phyloP scores from a whole-genome alignment of 2,329 filamentous ascomycete genomes.

The Phaeosphaeriaceae sp. region DNA sequence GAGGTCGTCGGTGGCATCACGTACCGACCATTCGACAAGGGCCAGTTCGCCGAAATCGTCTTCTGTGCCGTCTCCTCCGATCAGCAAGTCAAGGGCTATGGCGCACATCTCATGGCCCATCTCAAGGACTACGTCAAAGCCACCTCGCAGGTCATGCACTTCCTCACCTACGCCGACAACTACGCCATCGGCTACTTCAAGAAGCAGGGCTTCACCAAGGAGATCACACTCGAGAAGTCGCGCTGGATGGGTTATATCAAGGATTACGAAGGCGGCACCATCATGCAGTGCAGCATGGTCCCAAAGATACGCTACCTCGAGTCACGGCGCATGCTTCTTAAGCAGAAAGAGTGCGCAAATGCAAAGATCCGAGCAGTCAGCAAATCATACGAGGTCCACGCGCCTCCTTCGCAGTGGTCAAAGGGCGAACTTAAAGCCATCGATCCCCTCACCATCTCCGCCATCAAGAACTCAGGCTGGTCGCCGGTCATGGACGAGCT shows the following conservation, averaged over 20 bases:
- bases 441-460: constrained; percentile 84
- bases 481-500: constrained; percentile 97
- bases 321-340: constrained; percentile 89
- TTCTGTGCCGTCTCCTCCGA: constrained; percentile 98
- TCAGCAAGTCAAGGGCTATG: constrained; percentile 98
- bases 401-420: constrained; percentile 86
- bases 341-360: constrained; percentile 94
- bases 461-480: constrained; percentile 92
- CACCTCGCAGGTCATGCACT: constrained; percentile 96
- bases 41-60: constrained; percentile 96
- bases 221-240: constrained; percentile 88
- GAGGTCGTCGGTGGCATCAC: constrained; percentile 97
- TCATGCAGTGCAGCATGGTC: constrained; percentile 99
- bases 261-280: constrained; percentile 97
- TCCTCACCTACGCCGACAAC: constrained; percentile 97
- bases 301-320: constrained; percentile 95
- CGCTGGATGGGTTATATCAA: constrained; percentile 99
- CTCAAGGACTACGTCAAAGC: constrained; percentile 98
- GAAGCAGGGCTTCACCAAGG: constrained; percentile 98
- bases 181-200: constrained; percentile 99
- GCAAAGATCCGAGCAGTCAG: constrained; percentile 94
- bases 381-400: constrained; percentile 86
- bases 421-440: constrained; percentile 71
- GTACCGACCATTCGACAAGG: constrained; percentile 90
- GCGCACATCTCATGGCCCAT: constrained; percentile 96